Base-by-base conservation (phyloP, 1,284 basidiomycete species). In the Cutaneotrichosporon sp. region DNA sequence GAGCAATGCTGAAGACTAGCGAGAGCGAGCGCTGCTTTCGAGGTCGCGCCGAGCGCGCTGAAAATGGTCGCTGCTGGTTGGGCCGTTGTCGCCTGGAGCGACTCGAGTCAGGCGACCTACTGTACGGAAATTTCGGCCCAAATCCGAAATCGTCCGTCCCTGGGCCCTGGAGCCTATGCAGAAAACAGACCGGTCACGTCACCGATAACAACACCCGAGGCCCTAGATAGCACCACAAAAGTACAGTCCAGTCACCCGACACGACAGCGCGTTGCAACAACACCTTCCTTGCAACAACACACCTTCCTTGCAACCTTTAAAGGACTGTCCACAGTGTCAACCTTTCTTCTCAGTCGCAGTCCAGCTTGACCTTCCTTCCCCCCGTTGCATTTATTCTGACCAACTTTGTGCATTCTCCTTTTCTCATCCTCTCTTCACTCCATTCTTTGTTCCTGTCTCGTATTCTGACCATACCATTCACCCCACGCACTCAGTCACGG, bases 361-460 rank as follows among this genome's bases (percentile, higher is more conserved):
- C 10, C 36, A 37, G n/a, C n/a, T 14, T 37, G 14, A 37, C 14
- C 36, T 37, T 37, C 36, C 14, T 7, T 18, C 36, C 14, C 13
- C 36, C 15, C 4, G 36, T 37, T 18, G 36, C 36, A 37, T 18
- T 18, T 14, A 37, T 37, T 37, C n/a, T 18, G 13, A 5, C 13
- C 36, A 4, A 4, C 36, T 37, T 37, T 14, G 14, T 37, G 4
- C 5, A 4, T 45, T 30, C 20, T 17, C 5, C n/a, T 22, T 15
- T 30, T 54, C 20, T 15, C 50, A 38, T 47, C 52, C 13, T 46
- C 35, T 45, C 43, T 50, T 17, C 44, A 45, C 20, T 21, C 35
- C 37, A 22, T 44, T 50, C 40, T 39, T 23, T 26, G 44, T 20
- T 37, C 47, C 46, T 39, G 21, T 8, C 33, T 37, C 43, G 17